These are phyloP conservation scores for Coprinopsis sp. DNA, from an alignment of 768 basidiomycete species.

Conservation along the genomic window DNA sequence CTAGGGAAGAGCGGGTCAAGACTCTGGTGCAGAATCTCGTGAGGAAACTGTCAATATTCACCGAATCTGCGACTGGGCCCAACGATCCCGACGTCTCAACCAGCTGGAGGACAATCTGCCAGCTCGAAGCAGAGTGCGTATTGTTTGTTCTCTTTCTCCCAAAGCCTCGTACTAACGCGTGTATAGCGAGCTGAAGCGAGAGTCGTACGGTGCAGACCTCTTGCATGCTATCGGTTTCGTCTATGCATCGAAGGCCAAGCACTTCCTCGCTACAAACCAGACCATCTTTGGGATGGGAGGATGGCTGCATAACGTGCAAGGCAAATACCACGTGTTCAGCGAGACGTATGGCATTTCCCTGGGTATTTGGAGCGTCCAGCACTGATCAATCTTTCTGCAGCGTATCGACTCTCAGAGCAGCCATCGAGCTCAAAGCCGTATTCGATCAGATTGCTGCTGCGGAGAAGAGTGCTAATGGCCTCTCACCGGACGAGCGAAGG, in stretches of 20 bases:
- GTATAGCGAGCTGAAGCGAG: slow-evolving; percentile 70
- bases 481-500: slow-evolving; percentile 66
- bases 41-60: slow-evolving; percentile 81
- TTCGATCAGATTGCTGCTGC: slow-evolving; percentile 92
- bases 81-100: slow-evolving; percentile 62
- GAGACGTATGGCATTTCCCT: slow-evolving; percentile 60
- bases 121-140: slow-evolving; percentile 77
- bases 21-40: slow-evolving; percentile 77
- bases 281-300: slow-evolving; percentile 82
- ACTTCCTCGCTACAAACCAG: slow-evolving; percentile 70
- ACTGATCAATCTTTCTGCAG: slow-evolving; percentile 28
- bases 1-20: slow-evolving; percentile 67
- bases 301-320: slow-evolving; percentile 89
- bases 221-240: slow-evolving; percentile 85
- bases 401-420: slow-evolving; percentile 79
- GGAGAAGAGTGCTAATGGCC: slow-evolving; percentile 77
- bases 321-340: slow-evolving; percentile 90
- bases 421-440: slow-evolving; percentile 83
- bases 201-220: slow-evolving; percentile 85
- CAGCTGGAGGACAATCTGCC: slow-evolving; percentile 76
- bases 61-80: slow-evolving; percentile 72
- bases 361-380: slow-evolving; percentile 8
- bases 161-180: slow-evolving; percentile 6
- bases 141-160: slow-evolving; percentile 4
- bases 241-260: slow-evolving; percentile 78